A percentile compares a stretch with the other conserved stretches of the same genome.
Conservation (phyloP, 2,329 filamentous ascomycete species). For the Knoxdaviesia capensis region DNA sequence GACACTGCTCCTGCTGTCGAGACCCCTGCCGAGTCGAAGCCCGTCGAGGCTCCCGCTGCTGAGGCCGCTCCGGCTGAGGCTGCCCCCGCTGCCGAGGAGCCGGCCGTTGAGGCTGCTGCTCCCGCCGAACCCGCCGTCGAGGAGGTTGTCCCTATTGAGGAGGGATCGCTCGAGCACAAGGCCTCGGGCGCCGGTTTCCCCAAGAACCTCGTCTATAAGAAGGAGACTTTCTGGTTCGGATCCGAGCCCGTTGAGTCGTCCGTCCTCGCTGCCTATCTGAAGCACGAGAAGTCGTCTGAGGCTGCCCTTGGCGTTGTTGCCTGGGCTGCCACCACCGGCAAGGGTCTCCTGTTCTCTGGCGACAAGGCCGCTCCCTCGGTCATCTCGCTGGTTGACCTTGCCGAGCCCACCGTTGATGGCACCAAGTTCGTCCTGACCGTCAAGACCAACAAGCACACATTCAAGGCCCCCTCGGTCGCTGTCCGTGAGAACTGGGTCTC, state of each 20-base stretch:
- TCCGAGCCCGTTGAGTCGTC: conserved; percentile 54
- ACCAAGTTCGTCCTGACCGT: conserved; percentile 74
- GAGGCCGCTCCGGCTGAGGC: conserved; percentile 22
- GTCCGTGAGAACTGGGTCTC: conserved; percentile 89
- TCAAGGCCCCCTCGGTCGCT: conserved; percentile 55
- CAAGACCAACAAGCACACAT: conserved; percentile 78
- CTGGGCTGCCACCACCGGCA: conserved; percentile 85
- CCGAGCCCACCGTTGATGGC: conserved; percentile 58
- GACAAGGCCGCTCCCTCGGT: conserved; percentile 68
- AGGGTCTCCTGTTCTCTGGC: conserved; percentile 81
- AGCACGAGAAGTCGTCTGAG: conserved; percentile 66
- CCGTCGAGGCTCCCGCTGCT: conserved; percentile 1
- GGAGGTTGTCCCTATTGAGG: conserved; percentile 51
- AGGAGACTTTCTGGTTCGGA: conserved; percentile 84
- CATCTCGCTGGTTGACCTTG: conserved; percentile 56
- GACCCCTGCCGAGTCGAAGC: conserved; percentile 3
- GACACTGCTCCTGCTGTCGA: background rate
- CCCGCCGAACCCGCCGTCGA: conserved; percentile 21
- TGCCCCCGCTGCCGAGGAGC: conserved; percentile 19
- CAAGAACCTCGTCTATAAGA: conserved; percentile 79
- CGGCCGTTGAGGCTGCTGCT: conserved; percentile 18
- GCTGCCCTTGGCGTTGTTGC: conserved; percentile 61
- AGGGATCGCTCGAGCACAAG: conserved; percentile 81
- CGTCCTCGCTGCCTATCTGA: conserved; percentile 57
- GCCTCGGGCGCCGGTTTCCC: conserved; percentile 58